A percentile compares a stretch with the other conserved stretches of the same genome.
These are phyloP conservation scores for Eucalyptus sp. DNA, from an alignment of 345 rosid species.

Conservation along the genomic window DNA sequence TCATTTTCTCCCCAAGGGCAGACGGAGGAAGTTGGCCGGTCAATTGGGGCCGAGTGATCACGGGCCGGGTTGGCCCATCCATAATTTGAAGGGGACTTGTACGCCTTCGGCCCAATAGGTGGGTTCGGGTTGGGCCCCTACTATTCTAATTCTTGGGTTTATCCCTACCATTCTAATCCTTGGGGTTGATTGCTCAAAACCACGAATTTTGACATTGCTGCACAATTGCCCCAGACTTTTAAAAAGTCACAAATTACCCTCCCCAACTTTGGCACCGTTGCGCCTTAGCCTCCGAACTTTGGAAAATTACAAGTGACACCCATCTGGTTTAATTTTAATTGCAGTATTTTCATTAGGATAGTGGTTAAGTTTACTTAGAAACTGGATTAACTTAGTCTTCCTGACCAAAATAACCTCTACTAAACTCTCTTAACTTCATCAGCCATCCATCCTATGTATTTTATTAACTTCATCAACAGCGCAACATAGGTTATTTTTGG, in stretches of 20 bases:
- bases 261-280: background rate
- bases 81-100: background rate
- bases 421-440: background rate
- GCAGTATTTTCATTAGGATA: background rate
- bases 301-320: background rate
- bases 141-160: background rate
- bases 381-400: background rate
- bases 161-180: background rate
- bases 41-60: background rate
- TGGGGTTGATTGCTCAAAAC: background rate
- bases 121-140: background rate
- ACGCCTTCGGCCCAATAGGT: background rate
- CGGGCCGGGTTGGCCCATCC: background rate
- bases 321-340: background rate
- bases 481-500: background rate
- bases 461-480: background rate
- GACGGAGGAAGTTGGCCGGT: background rate
- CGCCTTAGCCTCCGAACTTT: background rate
- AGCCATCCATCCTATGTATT: background rate
- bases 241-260: background rate
- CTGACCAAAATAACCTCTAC: background rate
- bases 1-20: background rate
- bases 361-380: background rate
- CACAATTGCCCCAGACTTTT: background rate
- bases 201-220: background rate